Conservation (phyloP, 345 rosid genomes). For the Melaleuca quinquenervia region DNA sequence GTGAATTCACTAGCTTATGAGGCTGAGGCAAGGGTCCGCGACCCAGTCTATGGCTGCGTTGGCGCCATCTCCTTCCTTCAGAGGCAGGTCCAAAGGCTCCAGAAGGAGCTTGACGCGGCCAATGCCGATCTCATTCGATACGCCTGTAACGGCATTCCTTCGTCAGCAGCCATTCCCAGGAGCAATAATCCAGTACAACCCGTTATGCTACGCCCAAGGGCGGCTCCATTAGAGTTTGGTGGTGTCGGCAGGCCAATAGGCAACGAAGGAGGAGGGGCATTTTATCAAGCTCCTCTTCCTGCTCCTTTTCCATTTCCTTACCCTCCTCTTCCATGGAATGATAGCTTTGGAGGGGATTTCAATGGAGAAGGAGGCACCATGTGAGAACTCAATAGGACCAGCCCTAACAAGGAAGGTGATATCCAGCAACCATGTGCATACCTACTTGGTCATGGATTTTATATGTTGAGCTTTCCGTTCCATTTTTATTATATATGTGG, state of each 20-base stretch:
- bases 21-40: conserved; percentile 90
- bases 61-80: conserved; percentile 89
- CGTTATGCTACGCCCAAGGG: not conserved
- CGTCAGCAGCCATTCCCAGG: not conserved
- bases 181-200: not conserved
- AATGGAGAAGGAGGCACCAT: conserved; percentile 41
- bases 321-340: conserved; percentile 21
- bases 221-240: not conserved
- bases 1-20: conserved; percentile 90
- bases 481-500: not conserved
- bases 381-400: conserved; percentile 20
- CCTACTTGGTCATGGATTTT: not conserved
- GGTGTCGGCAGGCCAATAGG: not conserved
- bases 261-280: conserved; percentile 6
- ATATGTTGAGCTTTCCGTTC: not conserved
- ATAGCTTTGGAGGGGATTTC: conserved; percentile 26
- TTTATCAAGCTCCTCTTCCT: conserved; percentile 6
- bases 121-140: conserved; percentile 73
- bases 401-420: not conserved
- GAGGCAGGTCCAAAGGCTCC: conserved; percentile 81
- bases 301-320: not conserved
- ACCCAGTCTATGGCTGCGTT: conserved; percentile 87
- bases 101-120: conserved; percentile 82
- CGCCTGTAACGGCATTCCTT: conserved; percentile 18
- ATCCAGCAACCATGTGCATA: not conserved